Evolutionary conservation across 108 stramenopile genomes (phyloP).

Genomic region (Conticribra guillardii): DNA sequence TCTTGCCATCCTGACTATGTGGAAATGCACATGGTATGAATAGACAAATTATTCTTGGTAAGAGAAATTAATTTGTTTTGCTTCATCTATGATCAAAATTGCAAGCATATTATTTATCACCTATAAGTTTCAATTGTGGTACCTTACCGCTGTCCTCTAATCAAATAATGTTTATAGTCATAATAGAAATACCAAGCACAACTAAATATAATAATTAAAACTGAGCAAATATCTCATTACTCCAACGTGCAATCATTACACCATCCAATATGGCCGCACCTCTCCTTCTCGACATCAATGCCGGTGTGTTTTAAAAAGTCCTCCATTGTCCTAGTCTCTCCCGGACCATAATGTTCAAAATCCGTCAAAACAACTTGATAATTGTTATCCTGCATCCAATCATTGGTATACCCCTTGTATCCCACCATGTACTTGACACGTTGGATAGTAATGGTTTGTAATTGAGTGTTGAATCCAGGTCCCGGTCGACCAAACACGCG

Average conservation of each 20-base stretch:
- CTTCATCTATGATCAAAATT: no score
- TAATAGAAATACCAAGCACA: no score
- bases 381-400: conserved; percentile 40
- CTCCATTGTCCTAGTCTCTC: conserved; percentile 53
- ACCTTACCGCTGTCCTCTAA: no score
- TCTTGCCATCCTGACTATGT: no score
- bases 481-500: conserved; percentile 67
- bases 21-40: no score
- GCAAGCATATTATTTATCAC: no score
- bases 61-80: no score
- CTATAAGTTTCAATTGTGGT: no score
- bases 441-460: conserved; percentile 53
- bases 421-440: conserved; percentile 79
- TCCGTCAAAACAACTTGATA: conserved; percentile 46
- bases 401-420: conserved; percentile 55
- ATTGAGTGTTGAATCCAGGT: conserved; percentile 49
- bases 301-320: conserved; percentile 66
- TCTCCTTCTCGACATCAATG: conserved; percentile 56
- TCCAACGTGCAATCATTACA: conserved; percentile 56
- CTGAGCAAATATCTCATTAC: no score
- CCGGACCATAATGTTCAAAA: conserved; percentile 65
- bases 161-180: no score
- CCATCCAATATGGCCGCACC: conserved; percentile 60
- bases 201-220: no score
- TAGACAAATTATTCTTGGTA: no score